Evolutionary conservation across 2,329 filamentous ascomycete species (phyloP).

Genomic region (Helotiales sp.): DNA sequence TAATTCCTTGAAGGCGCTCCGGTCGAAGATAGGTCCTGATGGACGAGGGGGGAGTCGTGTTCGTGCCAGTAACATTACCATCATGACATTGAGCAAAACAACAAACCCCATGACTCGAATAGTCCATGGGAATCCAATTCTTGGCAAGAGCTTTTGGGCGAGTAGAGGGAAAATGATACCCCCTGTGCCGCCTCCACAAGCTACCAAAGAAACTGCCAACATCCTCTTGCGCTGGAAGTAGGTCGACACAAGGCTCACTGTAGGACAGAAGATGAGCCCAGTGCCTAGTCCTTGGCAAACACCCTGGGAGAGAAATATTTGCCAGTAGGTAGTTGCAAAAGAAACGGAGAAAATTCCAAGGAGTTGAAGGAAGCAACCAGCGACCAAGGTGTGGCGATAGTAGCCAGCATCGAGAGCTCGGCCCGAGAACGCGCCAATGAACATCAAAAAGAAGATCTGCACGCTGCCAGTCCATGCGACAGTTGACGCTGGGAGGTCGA

Average conservation of each 20-base stretch:
- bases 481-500: slow-evolving; percentile 49
- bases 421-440: not conserved
- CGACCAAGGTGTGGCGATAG: not conserved
- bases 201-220: slow-evolving; percentile 36
- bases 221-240: slow-evolving; percentile 27
- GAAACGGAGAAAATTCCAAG: slow-evolving; percentile 41
- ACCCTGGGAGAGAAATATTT: slow-evolving; percentile 55
- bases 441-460: slow-evolving; percentile 44
- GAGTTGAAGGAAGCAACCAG: slow-evolving; percentile 46
- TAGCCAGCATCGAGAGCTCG: not conserved
- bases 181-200: slow-evolving; percentile 36
- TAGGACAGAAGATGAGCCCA: slow-evolving; percentile 62
- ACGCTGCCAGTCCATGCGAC: slow-evolving; percentile 57
- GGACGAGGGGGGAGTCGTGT: slow-evolving; percentile 30
- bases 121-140: slow-evolving; percentile 43
- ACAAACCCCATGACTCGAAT: slow-evolving; percentile 46
- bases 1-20: slow-evolving; percentile 41
- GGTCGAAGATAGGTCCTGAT: slow-evolving; percentile 42
- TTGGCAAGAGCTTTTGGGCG: slow-evolving; percentile 37
- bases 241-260: slow-evolving; percentile 63
- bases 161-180: slow-evolving; percentile 45
- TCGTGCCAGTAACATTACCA: slow-evolving; percentile 35
- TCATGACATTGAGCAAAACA: slow-evolving; percentile 36
- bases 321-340: slow-evolving; percentile 46
- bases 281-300: slow-evolving; percentile 48